Evolutionary conservation across 202 grass and related monocot species (phyloP).

Genomic region (Schoenoplectus triqueter): DNA sequence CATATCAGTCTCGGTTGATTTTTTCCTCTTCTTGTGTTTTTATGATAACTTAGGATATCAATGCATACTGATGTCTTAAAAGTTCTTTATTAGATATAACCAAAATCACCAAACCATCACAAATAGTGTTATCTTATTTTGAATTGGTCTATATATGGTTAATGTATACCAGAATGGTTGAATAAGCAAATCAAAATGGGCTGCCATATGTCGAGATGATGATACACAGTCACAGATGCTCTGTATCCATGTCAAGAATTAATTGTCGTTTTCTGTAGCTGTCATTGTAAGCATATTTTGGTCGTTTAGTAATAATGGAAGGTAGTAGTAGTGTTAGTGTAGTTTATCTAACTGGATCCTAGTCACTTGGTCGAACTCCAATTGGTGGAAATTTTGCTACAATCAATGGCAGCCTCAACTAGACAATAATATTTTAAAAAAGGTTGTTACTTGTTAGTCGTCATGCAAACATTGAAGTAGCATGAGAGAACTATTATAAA

Average conservation of each 20-base stretch:
- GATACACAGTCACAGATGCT: conserved; percentile 7
- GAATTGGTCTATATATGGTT: background rate
- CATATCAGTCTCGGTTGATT: no score
- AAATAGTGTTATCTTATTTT: no score
- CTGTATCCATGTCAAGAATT: conserved; percentile 33
- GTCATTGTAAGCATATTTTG: conserved; percentile 3
- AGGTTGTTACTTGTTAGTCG: background rate
- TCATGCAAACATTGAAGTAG: background rate
- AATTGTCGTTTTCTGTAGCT: conserved; percentile 1
- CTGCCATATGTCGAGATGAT: conserved; percentile 21
- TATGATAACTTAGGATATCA: no score
- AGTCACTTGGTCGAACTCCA: conserved; percentile 25
- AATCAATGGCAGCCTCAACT: background rate
- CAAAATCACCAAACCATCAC: no score
- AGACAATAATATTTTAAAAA: background rate
- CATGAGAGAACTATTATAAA: background rate
- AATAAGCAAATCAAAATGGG: conserved; percentile 22
- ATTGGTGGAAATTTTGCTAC: conserved; percentile 1
- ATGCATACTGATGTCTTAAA: no score
- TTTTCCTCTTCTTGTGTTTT: no score
- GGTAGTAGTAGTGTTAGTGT: background rate
- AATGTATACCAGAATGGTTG: background rate
- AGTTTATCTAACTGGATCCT: conserved; percentile 30
- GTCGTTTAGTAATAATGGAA: conserved; percentile 3
- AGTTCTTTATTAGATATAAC: no score